These are phyloP conservation scores for Phytomonas sp. DNA, from an alignment of 208 protist genomes.

Conservation along the genomic window DNA sequence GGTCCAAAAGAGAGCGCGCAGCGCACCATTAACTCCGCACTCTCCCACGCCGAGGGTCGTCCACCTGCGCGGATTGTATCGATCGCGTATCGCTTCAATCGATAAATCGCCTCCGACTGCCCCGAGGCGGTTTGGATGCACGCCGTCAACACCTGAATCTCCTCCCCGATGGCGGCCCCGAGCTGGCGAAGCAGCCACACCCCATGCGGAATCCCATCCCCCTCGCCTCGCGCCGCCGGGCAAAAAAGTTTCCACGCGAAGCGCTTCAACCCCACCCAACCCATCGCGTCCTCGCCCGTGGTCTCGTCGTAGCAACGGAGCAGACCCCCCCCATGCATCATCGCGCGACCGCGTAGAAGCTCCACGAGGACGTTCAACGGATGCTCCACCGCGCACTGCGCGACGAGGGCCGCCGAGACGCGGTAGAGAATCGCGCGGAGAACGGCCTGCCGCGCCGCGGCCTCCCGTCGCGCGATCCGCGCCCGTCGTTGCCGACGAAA, in stretches of 20 bases:
- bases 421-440: constrained; percentile 75
- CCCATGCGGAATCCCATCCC: constrained; percentile 18
- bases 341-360: constrained; percentile 55
- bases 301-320: constrained; percentile 35
- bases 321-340: constrained; percentile 56
- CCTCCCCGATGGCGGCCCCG: constrained; percentile 29
- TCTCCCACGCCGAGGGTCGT: constrained; percentile 41
- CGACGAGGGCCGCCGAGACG: constrained; percentile 37
- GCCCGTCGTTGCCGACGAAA: constrained; percentile 13
- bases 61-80: constrained; percentile 15
- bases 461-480: constrained; percentile 19
- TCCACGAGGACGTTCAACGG: constrained; percentile 56
- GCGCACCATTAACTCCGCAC: constrained; percentile 37
- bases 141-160: constrained; percentile 23
- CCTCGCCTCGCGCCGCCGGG: not conserved
- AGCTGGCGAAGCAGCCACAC: constrained; percentile 34
- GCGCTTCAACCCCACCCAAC: constrained; percentile 12
- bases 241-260: constrained; percentile 1
- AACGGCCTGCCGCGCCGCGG: constrained; percentile 27
- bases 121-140: constrained; percentile 31
- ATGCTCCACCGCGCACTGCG: constrained; percentile 66
- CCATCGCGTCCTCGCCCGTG: constrained; percentile 7
- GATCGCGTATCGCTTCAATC: constrained; percentile 20
- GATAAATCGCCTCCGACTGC: constrained; percentile 31
- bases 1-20: constrained; percentile 26